Evolutionary conservation across 2,329 filamentous ascomycete genomes (phyloP).

Genomic region (Calonectria multiphialidica): DNA sequence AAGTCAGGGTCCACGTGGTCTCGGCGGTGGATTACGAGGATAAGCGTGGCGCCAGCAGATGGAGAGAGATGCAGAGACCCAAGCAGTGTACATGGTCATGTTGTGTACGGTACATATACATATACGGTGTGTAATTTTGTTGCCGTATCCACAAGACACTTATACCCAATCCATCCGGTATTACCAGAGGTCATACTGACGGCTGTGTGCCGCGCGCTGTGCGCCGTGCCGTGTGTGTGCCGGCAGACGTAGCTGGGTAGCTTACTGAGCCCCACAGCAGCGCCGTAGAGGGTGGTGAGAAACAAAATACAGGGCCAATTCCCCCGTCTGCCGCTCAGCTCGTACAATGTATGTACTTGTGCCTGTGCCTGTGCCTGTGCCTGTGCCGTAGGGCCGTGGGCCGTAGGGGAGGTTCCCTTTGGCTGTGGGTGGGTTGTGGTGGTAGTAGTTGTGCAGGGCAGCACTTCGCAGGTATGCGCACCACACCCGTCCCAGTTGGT

Average conservation of each 20-base stretch:
- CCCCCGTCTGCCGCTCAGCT: neutral
- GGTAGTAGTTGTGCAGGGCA: too few relatives aligned
- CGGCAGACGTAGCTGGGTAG: neutral
- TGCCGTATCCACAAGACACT: neutral
- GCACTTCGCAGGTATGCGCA: slow-evolving; percentile 1
- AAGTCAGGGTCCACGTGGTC: slow-evolving; percentile 3
- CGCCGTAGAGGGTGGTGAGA: neutral
- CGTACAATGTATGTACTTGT: too few relatives aligned
- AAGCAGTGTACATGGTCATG: neutral
- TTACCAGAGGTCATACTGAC: neutral
- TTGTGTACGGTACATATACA: too few relatives aligned
- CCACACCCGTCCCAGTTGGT: slow-evolving; percentile 7
- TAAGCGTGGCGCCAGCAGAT: neutral
- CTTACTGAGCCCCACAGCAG: neutral
- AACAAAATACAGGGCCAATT: too few relatives aligned
- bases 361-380: neutral
- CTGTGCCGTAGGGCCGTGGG: slow-evolving; percentile 6
- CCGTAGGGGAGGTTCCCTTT: too few relatives aligned
- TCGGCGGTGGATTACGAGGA: neutral
- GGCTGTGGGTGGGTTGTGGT: neutral
- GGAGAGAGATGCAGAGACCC: neutral
- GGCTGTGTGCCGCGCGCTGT: neutral
- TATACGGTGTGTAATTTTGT: neutral
- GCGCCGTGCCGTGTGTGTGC: neutral
- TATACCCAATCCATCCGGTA: neutral